Evolutionary conservation across 2,329 filamentous ascomycete genomes (phyloP), one percentile per base, ranked within the genome.

Genomic region (Rutstroemia sp.): DNA sequence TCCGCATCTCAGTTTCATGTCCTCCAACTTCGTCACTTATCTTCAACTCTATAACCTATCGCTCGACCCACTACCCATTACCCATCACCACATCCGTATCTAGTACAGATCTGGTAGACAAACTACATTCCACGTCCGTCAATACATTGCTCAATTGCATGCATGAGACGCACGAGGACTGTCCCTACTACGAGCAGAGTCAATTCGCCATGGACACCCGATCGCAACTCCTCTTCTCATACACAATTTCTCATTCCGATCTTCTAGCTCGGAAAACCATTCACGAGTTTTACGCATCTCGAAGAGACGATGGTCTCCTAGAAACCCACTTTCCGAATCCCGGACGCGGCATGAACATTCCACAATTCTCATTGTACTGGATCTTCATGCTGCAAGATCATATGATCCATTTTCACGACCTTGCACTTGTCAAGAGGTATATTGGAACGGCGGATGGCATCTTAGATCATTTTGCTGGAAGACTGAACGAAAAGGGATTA

Each of bases 131-230:
- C 12, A 59, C 55, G 14, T 58, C 55, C 12, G 49, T 45, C 23
- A 37, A 41, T 6, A 60, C 58, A 12, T 52, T 60, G 5, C 16
- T 47, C 18, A 60, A 60, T 42, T 60, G 56, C 39, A 59, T 59
- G 47, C 58, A 59, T 27, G 58, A 58, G 19, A 67, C 67, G 7
- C 71, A 71, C 51, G 65, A 67, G 1, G 70, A 71, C 45, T 72
- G 69, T 27, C 69, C 70, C 0, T 71, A 71, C 38, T 72, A 71
- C 49, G 69, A 71, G 50, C 70, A 72, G 48, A 64, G 69, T 3
- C 69, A 71, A 59, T 71, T 65, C 50, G 62, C 59, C 10, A 57
- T 61, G 49, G 69, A 71, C 37, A 60, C 60, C 5, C 59, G 59
- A 5, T 64, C 58, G 3, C 66, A 68, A 5, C 64, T 62, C 5